phyloP scores from a whole-genome alignment of 2,329 filamentous ascomycete genomes.

The Exophiala lecanii-corni region DNA sequence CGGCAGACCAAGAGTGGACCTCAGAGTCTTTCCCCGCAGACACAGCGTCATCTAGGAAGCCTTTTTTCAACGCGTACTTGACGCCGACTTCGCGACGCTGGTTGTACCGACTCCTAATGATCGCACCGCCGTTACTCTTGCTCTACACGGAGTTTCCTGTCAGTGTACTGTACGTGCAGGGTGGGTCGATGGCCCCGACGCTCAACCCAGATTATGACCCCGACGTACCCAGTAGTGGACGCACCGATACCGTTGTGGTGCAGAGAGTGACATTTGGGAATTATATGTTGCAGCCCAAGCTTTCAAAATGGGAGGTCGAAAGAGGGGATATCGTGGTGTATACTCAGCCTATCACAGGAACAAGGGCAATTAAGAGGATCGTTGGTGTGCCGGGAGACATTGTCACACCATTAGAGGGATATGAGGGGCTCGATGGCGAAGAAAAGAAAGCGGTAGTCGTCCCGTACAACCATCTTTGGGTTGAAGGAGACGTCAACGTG shows the following conservation, averaged over 20 bases:
- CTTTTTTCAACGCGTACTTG: slow-evolving; percentile 4
- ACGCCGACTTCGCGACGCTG: slow-evolving; percentile 9
- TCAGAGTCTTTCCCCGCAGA: no score
- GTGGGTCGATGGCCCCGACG: slow-evolving; percentile 70
- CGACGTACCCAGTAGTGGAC: slow-evolving; percentile 30
- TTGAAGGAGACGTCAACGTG: slow-evolving; percentile 79
- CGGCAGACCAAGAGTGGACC: no score
- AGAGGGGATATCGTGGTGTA: slow-evolving; percentile 74
- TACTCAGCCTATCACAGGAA: slow-evolving; percentile 26
- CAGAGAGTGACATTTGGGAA: slow-evolving; percentile 30
- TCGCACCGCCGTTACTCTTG: slow-evolving; percentile 37
- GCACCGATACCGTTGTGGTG: slow-evolving; percentile 37
- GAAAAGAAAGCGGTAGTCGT: slow-evolving; percentile 50
- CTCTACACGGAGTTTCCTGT: slow-evolving; percentile 37
- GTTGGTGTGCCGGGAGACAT: slow-evolving; percentile 75
- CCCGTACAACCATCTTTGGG: slow-evolving; percentile 84
- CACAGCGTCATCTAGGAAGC: no score
- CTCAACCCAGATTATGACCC: slow-evolving; percentile 61
- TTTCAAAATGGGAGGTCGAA: slow-evolving; percentile 54
- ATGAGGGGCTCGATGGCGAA: slow-evolving; percentile 41
- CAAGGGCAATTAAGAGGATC: slow-evolving; percentile 70
- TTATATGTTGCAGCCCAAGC: slow-evolving; percentile 34
- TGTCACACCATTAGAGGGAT: slow-evolving; percentile 61
- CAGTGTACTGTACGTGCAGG: slow-evolving; percentile 40
- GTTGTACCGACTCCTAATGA: slow-evolving; percentile 17